Conservation (phyloP, 2,329 filamentous ascomycete species). For the Calonectria fujianensis region DNA sequence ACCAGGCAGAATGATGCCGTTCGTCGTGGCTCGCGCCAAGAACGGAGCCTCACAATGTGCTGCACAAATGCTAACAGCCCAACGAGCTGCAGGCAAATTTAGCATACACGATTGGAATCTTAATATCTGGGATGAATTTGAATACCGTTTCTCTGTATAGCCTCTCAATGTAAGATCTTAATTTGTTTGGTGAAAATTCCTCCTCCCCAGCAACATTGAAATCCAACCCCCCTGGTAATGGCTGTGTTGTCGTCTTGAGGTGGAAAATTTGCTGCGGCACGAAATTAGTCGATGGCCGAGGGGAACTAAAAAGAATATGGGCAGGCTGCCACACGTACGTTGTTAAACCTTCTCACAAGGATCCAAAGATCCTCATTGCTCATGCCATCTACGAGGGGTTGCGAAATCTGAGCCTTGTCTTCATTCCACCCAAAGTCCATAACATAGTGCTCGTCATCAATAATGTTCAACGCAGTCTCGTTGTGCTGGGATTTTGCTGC, state of each 20-base stretch:
- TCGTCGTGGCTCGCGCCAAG: conserved; percentile 11
- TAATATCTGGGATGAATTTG: too few relatives aligned
- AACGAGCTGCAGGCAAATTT: background rate
- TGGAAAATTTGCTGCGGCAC: background rate
- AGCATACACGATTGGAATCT: background rate
- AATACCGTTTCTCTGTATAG: conserved; percentile 6
- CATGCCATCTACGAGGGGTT: background rate
- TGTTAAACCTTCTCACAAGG: conserved; percentile 6
- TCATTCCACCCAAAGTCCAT: conserved; percentile 16
- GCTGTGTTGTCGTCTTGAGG: background rate
- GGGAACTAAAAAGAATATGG: background rate
- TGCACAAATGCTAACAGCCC: conserved; percentile 8
- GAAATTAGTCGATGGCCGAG: background rate
- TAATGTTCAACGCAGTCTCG: too few relatives aligned
- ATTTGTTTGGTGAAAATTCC: conserved; percentile 4
- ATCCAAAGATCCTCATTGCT: conserved; percentile 3
- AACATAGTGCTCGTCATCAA: background rate
- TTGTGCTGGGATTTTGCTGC: too few relatives aligned
- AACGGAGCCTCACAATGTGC: conserved; percentile 8
- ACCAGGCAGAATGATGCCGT: background rate
- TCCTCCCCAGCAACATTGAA: conserved; percentile 14
- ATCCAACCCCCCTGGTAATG: background rate
- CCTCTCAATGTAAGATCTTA: background rate
- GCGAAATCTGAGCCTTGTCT: background rate
- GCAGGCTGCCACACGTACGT: background rate